These are phyloP conservation scores for Coffea eugenioides DNA, from an alignment of 257 asterid genomes.

Conservation along the genomic window DNA sequence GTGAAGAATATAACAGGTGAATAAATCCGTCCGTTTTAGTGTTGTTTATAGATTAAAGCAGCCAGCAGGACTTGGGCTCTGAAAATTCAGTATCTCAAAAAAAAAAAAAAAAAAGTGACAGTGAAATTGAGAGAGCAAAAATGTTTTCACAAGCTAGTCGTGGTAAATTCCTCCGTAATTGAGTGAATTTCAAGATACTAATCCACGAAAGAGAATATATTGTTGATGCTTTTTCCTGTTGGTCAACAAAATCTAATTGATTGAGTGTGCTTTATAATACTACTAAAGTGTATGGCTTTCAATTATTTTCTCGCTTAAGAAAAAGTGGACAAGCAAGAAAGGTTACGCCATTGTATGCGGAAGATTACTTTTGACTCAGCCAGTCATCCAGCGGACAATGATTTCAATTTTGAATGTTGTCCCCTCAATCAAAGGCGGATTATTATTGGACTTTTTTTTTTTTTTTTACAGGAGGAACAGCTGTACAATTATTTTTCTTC, in stretches of 20 bases:
- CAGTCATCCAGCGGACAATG: not conserved
- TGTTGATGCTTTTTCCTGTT: not conserved
- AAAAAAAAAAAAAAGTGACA: too few relatives aligned
- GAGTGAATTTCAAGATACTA: not conserved
- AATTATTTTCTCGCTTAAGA: not conserved
- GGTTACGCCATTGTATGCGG: not conserved
- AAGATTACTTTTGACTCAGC: not conserved
- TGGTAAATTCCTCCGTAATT: not conserved
- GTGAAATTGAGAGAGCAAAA: not conserved
- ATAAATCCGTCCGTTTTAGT: not conserved
- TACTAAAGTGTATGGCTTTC: not conserved
- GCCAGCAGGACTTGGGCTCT: too few relatives aligned
- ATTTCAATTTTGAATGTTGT: not conserved
- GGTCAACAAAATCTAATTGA: not conserved
- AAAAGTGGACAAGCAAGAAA: too few relatives aligned
- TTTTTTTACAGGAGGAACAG: not conserved
- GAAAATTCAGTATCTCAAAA: not conserved
- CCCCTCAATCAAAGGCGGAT: conserved; percentile 13
- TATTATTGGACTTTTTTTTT: not conserved
- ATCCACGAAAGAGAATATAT: not conserved
- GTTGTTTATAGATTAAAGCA: too few relatives aligned
- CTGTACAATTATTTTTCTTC: too few relatives aligned
- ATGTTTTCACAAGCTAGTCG: not conserved
- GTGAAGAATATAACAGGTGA: not conserved
- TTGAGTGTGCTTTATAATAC: not conserved